Percentiles rank a stretch among this genome's conserved stretches.
Conservation (phyloP, 2,329 filamentous ascomycete genomes). For the Exophiala lecanii-corni region DNA sequence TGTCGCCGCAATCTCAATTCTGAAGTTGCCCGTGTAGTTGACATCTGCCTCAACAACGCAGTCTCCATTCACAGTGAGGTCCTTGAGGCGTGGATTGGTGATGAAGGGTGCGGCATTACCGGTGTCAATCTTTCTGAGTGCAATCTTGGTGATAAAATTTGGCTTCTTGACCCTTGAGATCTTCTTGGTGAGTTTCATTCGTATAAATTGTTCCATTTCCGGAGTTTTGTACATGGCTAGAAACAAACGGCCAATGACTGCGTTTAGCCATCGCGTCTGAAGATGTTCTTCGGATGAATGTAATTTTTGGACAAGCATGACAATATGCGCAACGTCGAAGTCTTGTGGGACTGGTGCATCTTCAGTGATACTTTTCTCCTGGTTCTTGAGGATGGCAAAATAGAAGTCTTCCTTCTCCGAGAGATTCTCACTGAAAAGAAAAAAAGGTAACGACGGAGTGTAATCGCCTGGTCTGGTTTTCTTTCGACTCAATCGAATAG, state of each 20-base stretch:
- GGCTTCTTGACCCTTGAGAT: conserved; percentile 91
- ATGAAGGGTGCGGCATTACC: conserved; percentile 84
- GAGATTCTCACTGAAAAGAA: conserved; percentile 88
- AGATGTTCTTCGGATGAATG: conserved; percentile 89
- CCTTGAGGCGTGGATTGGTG: conserved; percentile 80
- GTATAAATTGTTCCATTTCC: conserved; percentile 72
- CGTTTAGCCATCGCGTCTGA: conserved; percentile 91
- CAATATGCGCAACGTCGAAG: conserved; percentile 81
- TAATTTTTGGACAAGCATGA: conserved; percentile 80
- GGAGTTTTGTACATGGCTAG: conserved; percentile 80
- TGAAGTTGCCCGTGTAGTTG: conserved; percentile 82
- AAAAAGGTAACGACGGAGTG: conserved; percentile 74
- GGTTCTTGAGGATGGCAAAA: conserved; percentile 80
- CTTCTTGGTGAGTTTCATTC: conserved; percentile 89
- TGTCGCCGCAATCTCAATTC: conserved; percentile 85
- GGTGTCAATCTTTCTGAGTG: conserved; percentile 76
- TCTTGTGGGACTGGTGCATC: conserved; percentile 64
- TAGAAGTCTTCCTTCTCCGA: conserved; percentile 99
- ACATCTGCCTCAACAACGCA: conserved; percentile 82
- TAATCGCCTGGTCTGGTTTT: conserved; percentile 49
- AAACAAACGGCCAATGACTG: conserved; percentile 81
- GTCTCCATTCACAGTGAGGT: conserved; percentile 87
- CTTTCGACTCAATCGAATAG: conserved; percentile 72
- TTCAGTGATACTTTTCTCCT: conserved; percentile 60
- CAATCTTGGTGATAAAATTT: conserved; percentile 78